Evolutionary conservation across 2,329 filamentous ascomycete genomes (phyloP).

Genomic region (Talaromyces piceae): DNA sequence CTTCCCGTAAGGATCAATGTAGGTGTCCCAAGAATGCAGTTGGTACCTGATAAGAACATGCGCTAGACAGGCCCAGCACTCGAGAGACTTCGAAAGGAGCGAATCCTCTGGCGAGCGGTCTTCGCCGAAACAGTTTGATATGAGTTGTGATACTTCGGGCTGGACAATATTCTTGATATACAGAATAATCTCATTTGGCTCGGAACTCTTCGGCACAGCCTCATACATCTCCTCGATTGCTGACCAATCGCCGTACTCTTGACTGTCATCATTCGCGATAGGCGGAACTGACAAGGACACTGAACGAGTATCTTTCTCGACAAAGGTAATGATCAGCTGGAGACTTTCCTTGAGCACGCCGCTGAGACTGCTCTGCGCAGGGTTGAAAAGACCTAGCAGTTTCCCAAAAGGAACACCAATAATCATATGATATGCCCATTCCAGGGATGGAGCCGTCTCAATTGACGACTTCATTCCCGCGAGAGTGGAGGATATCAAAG

Average conservation of each 20-base stretch:
- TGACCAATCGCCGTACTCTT: conserved; percentile 56
- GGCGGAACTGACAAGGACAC: conserved; percentile 15
- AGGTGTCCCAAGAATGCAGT: conserved; percentile 48
- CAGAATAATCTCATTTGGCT: conserved; percentile 20
- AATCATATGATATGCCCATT: conserved; percentile 38
- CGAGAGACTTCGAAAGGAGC: conserved; percentile 45
- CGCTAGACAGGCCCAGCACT: conserved; percentile 49
- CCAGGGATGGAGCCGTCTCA: conserved; percentile 31
- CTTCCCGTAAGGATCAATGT: conserved; percentile 47
- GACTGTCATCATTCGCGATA: conserved; percentile 50
- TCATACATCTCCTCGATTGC: conserved; percentile 44
- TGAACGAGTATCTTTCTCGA: conserved; percentile 21
- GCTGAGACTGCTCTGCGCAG: conserved; percentile 38
- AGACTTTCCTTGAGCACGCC: conserved; percentile 44
- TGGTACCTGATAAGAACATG: conserved; percentile 40
- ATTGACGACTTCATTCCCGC: conserved; percentile 44
- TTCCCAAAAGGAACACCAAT: conserved; percentile 37
- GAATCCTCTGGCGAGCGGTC: conserved; percentile 49
- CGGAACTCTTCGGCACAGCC: conserved; percentile 22
- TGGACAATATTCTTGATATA: conserved; percentile 39
- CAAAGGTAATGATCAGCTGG: conserved; percentile 39
- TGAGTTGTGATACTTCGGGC: conserved; percentile 44
- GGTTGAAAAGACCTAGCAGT: conserved; percentile 47
- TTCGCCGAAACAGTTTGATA: conserved; percentile 56
- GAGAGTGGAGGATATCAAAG: conserved; percentile 47